Evolutionary conservation across 1,284 basidiomycete species (phyloP), one percentile per base, ranked within the genome.

Genomic region (Singerocomus rubriflavus): DNA sequence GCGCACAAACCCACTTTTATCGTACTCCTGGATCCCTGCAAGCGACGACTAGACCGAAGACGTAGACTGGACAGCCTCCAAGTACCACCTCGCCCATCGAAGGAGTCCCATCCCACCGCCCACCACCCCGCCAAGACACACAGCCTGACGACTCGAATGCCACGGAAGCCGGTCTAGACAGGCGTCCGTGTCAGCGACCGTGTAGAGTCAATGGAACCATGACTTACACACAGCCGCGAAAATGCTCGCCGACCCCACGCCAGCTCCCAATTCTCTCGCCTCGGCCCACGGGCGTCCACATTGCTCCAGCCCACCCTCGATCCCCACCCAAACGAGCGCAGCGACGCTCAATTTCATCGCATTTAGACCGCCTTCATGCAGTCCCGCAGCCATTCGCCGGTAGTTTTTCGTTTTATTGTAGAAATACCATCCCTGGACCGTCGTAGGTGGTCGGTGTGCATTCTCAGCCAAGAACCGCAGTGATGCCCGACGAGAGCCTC

Each of bases 341-440:
- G 81, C 71, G 13, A 68, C 62, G 0, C 78, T 83, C 27, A 93
- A 70, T 61, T 75, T 77, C 43, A 68, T 57, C 3, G 79, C 85
- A 43, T 88, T 80, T 51, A 59, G 54, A 1, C 80, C 82, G 2
- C 80, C 91, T 25, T 79, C 82, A 60, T 79, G 80, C 63, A 92
- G 64, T n/a, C 79, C 90, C 1, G 79, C 85, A 56, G 84, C 77
- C 65, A 91, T 77, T 59, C 91, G 81, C 60, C 80, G 76, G 74
- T 93, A 93, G 72, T 93, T 93, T 71, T 93, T 93, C 36, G 90
- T 92, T 75, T 93, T 93, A 68, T 91, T 88, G 79, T 93, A 93
- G 61, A 91, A 86, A 67, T 93, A 93, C 91, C 91, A 93, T 58
- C 91, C 91, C 57, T 84, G 79, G 50, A 91, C 77, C 29, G 91